Evolutionary conservation across 148 eudicot genomes (phyloP).

Genomic region (Chenopodium suecicum): DNA sequence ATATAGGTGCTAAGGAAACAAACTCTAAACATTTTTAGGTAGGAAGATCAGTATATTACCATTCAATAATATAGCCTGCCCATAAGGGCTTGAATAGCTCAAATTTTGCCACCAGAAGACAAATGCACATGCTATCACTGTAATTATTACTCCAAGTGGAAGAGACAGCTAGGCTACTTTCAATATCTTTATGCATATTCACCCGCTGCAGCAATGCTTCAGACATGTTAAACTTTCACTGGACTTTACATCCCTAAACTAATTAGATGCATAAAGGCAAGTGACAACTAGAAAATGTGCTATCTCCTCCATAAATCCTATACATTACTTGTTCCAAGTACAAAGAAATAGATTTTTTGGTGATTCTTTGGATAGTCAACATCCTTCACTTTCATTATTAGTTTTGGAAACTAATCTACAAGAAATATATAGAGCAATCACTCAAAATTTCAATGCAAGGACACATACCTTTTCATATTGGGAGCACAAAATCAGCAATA

Average conservation of each 20-base stretch:
- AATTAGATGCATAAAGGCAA: neutral
- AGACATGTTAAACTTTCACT: constrained; percentile 4
- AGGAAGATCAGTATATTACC: constrained; percentile 43
- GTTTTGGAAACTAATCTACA: neutral
- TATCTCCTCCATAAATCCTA: no score
- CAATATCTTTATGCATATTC: constrained; percentile 61
- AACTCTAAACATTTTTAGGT: neutral
- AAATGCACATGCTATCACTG: constrained; percentile 52
- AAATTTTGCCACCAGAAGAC: constrained; percentile 78
- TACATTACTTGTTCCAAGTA: neutral
- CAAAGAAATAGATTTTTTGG: neutral
- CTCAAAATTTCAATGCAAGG: neutral
- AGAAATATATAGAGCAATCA: neutral
- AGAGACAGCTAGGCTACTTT: constrained; percentile 87
- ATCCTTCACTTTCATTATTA: neutral
- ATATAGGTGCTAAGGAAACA: neutral
- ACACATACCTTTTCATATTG: neutral
- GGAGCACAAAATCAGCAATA: neutral
- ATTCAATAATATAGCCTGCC: constrained; percentile 78
- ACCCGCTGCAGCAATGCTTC: constrained; percentile 51
- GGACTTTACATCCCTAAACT: neutral
- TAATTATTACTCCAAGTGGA: constrained; percentile 72
- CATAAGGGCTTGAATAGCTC: constrained; percentile 72
- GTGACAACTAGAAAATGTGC: neutral
- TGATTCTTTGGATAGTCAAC: neutral